phyloP scores from a whole-genome alignment of 139 green algal genomes.

The Picochlorum sp. region DNA sequence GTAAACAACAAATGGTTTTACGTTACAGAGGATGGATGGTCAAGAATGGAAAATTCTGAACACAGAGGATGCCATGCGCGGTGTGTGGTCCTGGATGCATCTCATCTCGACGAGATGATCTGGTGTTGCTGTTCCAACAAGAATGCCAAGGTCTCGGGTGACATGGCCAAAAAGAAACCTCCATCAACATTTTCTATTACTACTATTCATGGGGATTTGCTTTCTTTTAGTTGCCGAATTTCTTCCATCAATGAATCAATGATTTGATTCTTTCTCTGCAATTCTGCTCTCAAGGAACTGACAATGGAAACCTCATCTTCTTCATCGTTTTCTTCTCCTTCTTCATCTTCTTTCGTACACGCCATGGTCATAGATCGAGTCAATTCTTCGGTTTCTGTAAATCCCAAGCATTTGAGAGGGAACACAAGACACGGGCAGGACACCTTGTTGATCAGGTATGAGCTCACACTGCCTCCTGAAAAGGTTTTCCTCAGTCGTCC shows the following conservation, averaged over 20 bases:
- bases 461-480: conserved; percentile 20
- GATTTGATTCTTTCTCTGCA: conserved; percentile 16
- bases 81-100: too few species aligned
- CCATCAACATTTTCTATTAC: too few species aligned
- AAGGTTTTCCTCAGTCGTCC: conserved; percentile 31
- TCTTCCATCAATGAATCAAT: conserved; percentile 15
- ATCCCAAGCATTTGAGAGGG: conserved; percentile 18
- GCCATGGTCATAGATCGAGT: background rate
- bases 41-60: too few species aligned
- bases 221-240: conserved; percentile 2
- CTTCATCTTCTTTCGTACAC: background rate
- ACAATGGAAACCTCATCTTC: background rate
- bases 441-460: conserved; percentile 30
- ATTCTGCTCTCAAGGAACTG: background rate
- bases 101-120: too few species aligned
- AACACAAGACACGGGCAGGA: conserved; percentile 38
- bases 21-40: too few species aligned
- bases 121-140: too few species aligned
- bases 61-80: too few species aligned
- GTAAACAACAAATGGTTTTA: too few species aligned
- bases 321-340: background rate
- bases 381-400: background rate
- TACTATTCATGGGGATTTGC: background rate
- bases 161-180: too few species aligned
- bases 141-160: too few species aligned